A percentile compares a stretch with the other conserved stretches of the same genome.
phyloP scores from a whole-genome alignment of 805 yeast species.

The Starmerella potacharoeniae region DNA sequence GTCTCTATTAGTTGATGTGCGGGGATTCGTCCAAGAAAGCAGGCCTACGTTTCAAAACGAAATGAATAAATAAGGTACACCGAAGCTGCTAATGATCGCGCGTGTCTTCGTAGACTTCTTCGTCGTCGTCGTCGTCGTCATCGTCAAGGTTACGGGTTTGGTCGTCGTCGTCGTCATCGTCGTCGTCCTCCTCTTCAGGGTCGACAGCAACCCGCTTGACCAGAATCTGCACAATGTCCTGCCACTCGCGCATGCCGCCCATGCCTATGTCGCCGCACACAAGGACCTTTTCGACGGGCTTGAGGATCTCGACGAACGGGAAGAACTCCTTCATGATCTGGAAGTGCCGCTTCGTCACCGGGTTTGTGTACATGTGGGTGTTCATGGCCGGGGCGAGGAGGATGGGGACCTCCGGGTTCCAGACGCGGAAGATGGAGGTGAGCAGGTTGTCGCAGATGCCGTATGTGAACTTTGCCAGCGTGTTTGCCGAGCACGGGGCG shows the following conservation, averaged over 20 bases:
- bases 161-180: conserved; percentile 4
- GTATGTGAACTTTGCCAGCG: conserved; percentile 74
- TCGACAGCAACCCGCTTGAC: conserved; percentile 34
- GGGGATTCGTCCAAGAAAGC: not conserved
- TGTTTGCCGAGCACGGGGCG: conserved; percentile 90
- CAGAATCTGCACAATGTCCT: conserved; percentile 81
- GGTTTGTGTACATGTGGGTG: conserved; percentile 80
- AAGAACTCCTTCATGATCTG: conserved; percentile 63
- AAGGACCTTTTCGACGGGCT: conserved; percentile 90
- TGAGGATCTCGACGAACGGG: conserved; percentile 85
- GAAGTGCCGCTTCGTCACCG: conserved; percentile 75
- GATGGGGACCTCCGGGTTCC: conserved; percentile 91
- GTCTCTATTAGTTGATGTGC: too few species aligned
- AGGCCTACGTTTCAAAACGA: not conserved
- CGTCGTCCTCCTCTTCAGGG: conserved; percentile 24
- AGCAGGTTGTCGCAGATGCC: conserved; percentile 88
- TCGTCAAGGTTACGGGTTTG: not conserved
- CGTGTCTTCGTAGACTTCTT: not conserved
- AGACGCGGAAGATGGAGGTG: conserved; percentile 81
- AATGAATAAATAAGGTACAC: not conserved
- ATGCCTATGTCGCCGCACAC: conserved; percentile 95
- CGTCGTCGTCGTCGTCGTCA: not conserved
- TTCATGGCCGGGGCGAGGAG: conserved; percentile 94
- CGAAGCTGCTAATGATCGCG: not conserved
- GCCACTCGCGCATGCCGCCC: conserved; percentile 99